These are phyloP conservation scores for Cladosporium oxysporum DNA, from an alignment of 2,329 filamentous ascomycete species.

Conservation along the genomic window DNA sequence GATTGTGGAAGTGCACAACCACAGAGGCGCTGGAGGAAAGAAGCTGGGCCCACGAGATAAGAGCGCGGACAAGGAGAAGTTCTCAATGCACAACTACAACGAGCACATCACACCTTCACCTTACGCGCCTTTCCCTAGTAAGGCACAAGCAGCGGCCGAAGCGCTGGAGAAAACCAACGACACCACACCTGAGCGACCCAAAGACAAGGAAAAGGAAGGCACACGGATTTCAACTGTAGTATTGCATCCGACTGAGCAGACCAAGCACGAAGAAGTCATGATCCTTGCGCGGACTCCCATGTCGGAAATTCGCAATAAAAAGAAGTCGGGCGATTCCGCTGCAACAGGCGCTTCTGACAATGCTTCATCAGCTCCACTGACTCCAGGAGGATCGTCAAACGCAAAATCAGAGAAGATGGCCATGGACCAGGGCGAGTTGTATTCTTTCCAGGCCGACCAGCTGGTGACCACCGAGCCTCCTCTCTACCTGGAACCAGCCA, in stretches of 20 bases:
- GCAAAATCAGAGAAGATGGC: conserved; percentile 64
- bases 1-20: conserved; percentile 91
- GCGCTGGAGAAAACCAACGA: conserved; percentile 43
- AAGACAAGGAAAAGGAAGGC: conserved; percentile 38
- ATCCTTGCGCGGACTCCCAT: conserved; percentile 72
- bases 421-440: conserved; percentile 71
- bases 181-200: conserved; percentile 28
- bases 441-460: conserved; percentile 74
- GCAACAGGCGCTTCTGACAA: conserved; percentile 36
- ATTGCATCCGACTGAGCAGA: conserved; percentile 78
- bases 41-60: conserved; percentile 48
- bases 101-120: conserved; percentile 87
- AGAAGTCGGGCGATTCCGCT: conserved; percentile 28
- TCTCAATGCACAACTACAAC: conserved; percentile 91
- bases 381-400: conserved; percentile 67
- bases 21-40: conserved; percentile 58
- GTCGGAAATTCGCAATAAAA: conserved; percentile 51
- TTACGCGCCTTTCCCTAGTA: conserved; percentile 68
- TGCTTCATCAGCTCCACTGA: conserved; percentile 57
- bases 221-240: conserved; percentile 75
- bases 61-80: conserved; percentile 63
- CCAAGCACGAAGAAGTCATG: conserved; percentile 71
- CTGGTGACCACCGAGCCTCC: conserved; percentile 72
- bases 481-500: conserved; percentile 75
- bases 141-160: conserved; percentile 21